Percentiles rank a stretch among this genome's conserved stretches.
These are phyloP conservation scores for Trichophyton verrucosum DNA, from an alignment of 2,329 filamentous ascomycete genomes.

Conservation along the genomic window DNA sequence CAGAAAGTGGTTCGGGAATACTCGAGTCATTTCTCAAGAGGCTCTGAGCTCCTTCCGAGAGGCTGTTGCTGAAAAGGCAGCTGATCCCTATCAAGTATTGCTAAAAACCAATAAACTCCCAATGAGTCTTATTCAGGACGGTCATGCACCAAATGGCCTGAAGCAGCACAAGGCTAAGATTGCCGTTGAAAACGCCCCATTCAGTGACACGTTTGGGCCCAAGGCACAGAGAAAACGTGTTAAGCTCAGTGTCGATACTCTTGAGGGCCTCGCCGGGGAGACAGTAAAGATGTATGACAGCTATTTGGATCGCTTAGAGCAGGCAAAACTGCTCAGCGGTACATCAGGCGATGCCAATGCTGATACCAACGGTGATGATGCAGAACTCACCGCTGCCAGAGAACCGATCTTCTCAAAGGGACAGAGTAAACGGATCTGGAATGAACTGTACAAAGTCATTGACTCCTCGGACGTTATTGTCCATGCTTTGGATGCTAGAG, in stretches of 20 bases:
- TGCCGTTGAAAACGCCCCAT: constrained; percentile 75
- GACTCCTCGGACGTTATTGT: constrained; percentile 93
- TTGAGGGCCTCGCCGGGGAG: constrained; percentile 69
- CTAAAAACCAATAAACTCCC: constrained; percentile 95
- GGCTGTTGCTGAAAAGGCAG: constrained; percentile 79
- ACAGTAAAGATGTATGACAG: constrained; percentile 68
- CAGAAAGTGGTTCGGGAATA: constrained; percentile 96
- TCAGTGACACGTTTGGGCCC: constrained; percentile 79
- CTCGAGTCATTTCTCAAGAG: constrained; percentile 78
- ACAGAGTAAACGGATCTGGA: constrained; percentile 92
- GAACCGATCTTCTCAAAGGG: constrained; percentile 90
- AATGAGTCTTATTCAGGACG: constrained; percentile 83
- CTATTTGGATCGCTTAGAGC: constrained; percentile 69
- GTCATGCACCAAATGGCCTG: constrained; percentile 62
- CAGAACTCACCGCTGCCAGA: constrained; percentile 50
- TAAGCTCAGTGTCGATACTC: constrained; percentile 70
- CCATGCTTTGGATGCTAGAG: constrained; percentile 83
- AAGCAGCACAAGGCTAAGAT: constrained; percentile 94
- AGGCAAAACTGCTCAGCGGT: constrained; percentile 64
- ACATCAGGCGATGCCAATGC: constrained; percentile 47
- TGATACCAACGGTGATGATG: constrained; percentile 34
- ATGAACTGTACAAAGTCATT: constrained; percentile 90
- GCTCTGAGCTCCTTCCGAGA: constrained; percentile 76
- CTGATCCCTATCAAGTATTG: constrained; percentile 87
- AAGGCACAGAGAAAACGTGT: constrained; percentile 88